Evolutionary conservation across 2,329 filamentous ascomycete genomes (phyloP).

Genomic region (Ophiocordyceps camponoti-rufipedis): DNA sequence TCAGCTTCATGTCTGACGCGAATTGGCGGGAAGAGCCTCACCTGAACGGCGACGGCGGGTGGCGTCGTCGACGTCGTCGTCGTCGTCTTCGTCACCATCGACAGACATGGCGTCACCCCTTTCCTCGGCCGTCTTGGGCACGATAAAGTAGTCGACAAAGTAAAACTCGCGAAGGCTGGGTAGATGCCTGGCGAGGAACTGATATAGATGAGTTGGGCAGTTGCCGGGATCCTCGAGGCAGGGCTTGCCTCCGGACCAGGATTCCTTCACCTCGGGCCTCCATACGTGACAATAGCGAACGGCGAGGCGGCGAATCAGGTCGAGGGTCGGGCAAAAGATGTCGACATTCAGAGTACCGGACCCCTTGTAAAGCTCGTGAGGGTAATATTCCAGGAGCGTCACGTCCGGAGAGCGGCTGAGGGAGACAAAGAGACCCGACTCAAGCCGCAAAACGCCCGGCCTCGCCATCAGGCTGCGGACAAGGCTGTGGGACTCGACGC

Average conservation of each 20-base stretch:
- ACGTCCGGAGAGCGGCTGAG: slow-evolving; percentile 12
- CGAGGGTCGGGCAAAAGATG: slow-evolving; percentile 11
- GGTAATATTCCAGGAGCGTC: slow-evolving; percentile 17
- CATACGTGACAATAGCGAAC: slow-evolving; percentile 23
- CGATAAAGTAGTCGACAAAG: slow-evolving; percentile 23
- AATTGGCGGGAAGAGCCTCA: neutral
- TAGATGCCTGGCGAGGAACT: slow-evolving; percentile 22
- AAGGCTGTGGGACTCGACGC: slow-evolving; percentile 9
- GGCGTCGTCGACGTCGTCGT: neutral
- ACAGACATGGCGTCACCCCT: neutral
- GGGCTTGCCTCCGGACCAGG: slow-evolving; percentile 14
- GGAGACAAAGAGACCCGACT: slow-evolving; percentile 11
- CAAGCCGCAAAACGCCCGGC: slow-evolving; percentile 8
- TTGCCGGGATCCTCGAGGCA: slow-evolving; percentile 10
- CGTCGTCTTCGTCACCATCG: neutral
- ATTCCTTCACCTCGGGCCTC: slow-evolving; percentile 14
- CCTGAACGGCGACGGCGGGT: neutral
- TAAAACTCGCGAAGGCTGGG: slow-evolving; percentile 24
- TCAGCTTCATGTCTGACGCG: too few relatives aligned
- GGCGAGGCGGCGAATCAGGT: slow-evolving; percentile 19
- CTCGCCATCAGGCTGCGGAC: slow-evolving; percentile 6
- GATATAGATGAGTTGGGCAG: slow-evolving; percentile 22
- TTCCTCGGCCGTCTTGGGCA: slow-evolving; percentile 6
- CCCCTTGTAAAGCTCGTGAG: slow-evolving; percentile 9
- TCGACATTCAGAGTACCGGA: slow-evolving; percentile 9